phyloP scores from a whole-genome alignment of 176 grass and related monocot species.

The Tillandsia leiboldiana region DNA sequence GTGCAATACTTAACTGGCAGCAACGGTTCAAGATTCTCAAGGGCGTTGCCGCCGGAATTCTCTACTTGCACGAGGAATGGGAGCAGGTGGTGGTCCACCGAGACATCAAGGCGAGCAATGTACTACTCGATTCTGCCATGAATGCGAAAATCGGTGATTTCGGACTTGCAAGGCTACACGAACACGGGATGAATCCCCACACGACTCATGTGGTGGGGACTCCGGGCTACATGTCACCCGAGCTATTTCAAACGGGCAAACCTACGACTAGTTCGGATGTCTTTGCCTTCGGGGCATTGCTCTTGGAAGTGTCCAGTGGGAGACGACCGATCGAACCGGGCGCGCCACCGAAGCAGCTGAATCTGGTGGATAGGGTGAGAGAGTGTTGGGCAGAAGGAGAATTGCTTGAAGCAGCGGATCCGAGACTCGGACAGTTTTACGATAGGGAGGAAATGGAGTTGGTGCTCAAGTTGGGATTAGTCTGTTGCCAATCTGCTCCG shows the following conservation, averaged over 20 bases:
- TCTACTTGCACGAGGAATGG: slow-evolving; percentile 41
- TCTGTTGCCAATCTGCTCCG: slow-evolving; percentile 36
- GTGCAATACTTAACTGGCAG: slow-evolving; percentile 6
- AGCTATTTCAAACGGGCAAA: slow-evolving; percentile 27
- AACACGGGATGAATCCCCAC: slow-evolving; percentile 17
- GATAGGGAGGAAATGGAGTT: slow-evolving; percentile 16
- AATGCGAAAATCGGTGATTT: slow-evolving; percentile 32
- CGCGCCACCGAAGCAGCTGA: not conserved
- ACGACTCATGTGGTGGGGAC: slow-evolving; percentile 40
- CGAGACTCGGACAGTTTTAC: not conserved
- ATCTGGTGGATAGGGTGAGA: slow-evolving; percentile 34
- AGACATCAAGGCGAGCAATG: slow-evolving; percentile 38
- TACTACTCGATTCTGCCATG: slow-evolving; percentile 31
- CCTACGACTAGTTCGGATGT: slow-evolving; percentile 26
- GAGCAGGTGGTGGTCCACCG: slow-evolving; percentile 37
- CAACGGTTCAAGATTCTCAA: slow-evolving; percentile 22
- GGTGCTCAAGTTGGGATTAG: slow-evolving; percentile 24
- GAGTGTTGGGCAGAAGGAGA: slow-evolving; percentile 7
- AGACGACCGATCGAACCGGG: slow-evolving; percentile 21
- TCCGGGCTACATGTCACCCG: slow-evolving; percentile 38
- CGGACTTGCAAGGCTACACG: slow-evolving; percentile 29
- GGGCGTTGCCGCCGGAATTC: slow-evolving; percentile 21
- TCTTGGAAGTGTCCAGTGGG: slow-evolving; percentile 25
- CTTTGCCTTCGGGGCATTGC: slow-evolving; percentile 27
- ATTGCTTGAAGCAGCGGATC: slow-evolving; percentile 6